Evolutionary conservation across 148 eudicot species (phyloP), one percentile per base, ranked within the genome.

Genomic region (Arctostaphylos glauca): DNA sequence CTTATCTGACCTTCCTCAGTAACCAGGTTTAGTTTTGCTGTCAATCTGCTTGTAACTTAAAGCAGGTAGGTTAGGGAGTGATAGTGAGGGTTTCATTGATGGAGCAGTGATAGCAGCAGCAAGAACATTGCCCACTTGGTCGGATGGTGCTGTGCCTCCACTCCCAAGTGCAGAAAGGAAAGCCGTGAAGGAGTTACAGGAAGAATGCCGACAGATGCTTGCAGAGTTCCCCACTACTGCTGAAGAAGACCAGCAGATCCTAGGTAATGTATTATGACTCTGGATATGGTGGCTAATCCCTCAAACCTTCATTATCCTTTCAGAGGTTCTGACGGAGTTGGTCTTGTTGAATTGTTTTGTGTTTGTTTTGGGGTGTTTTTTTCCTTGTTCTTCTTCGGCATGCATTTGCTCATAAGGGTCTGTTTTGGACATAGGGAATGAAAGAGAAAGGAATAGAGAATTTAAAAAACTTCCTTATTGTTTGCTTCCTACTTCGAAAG

Each of bases 101-200:
- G 99, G 99, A 85, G 98, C 98, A 60, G 97, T 97, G 67, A 81
- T 97, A 81, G 99, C 99, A 77, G 98, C 98, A 50, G 97, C 96
- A 66, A 88, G 98, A 86, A 90, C 98, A 76, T 82, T 97, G 87
- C 99, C 98, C 55, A 97, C 95, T 68, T 97, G 99, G 99, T 91
- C 95, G 47, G 90, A 93, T 25, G 86, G 93, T 49, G 98, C 90
- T 87, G 86, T 94, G 74, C 99, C 98, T 86, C 90, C 93, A 14
- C 80, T 92, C 80, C 99, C 99, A 25, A 97, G 98, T 56, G 64
- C 77, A 41, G 99, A 97, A 88, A 89, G 94, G 88, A 91, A 90
- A 88, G 99, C 98, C 47, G 95, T 91, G 72, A 97, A 93, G 87
- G 96, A 91, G 81, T 89, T 97, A 64, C 97, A 97, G 82, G 91